A percentile compares a stretch with the other conserved stretches of the same genome.
Evolutionary conservation across 75 land plant genomes (phyloP).

Genomic region (Cunninghamia lanceolata): DNA sequence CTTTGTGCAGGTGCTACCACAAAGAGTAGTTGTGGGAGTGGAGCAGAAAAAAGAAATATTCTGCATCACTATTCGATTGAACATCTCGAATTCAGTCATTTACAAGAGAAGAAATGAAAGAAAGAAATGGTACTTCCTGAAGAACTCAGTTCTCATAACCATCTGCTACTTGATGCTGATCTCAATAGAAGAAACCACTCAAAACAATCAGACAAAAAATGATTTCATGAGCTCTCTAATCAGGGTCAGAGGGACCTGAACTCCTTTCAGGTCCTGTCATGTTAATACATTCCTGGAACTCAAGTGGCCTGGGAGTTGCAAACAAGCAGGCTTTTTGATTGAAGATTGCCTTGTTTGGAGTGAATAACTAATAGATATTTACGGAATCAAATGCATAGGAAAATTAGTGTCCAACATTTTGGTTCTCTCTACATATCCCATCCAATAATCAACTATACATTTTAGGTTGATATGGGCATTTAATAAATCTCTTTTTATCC

Average conservation of each 20-base stretch:
- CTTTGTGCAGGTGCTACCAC: no score
- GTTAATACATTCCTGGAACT: background rate
- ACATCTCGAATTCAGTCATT: background rate
- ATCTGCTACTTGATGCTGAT: background rate
- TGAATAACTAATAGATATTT: no score
- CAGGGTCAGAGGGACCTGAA: background rate
- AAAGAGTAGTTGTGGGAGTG: no score
- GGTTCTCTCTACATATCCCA: background rate
- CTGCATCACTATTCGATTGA: background rate
- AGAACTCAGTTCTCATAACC: background rate
- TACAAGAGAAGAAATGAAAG: background rate
- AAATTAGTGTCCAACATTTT: no score
- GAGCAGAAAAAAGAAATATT: no score
- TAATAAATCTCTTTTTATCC: background rate
- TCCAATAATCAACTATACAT: background rate
- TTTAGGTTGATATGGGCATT: background rate
- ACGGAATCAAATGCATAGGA: no score
- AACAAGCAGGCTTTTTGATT: background rate
- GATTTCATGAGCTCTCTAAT: background rate
- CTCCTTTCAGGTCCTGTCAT: background rate
- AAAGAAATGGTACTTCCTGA: background rate
- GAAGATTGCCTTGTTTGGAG: no score
- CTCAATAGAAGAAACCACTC: background rate
- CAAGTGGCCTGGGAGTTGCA: background rate
- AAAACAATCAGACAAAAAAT: background rate